Evolutionary conservation across 352 stramenopile species (phyloP).

Genomic region (Thraustochytrium striatum): DNA sequence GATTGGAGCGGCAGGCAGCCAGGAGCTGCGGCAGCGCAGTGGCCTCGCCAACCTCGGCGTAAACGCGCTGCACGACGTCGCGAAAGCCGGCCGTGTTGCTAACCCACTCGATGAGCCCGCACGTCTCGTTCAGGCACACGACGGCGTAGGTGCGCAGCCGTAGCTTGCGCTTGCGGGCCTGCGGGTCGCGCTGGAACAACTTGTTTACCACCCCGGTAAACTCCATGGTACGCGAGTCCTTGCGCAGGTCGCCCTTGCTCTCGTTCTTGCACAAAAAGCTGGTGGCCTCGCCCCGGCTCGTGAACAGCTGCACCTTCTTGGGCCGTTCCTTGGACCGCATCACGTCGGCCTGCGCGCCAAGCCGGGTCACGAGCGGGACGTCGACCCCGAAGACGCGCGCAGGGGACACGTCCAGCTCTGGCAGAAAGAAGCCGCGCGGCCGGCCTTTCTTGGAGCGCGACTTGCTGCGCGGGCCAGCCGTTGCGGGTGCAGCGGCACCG

Average conservation of each 20-base stretch:
- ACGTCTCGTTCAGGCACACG: constrained; percentile 98
- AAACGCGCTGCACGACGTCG: constrained; percentile 27
- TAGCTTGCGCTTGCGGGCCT: constrained; percentile 80
- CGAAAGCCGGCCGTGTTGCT: constrained; percentile 69
- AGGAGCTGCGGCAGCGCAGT: background rate
- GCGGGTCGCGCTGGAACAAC: constrained; percentile 83
- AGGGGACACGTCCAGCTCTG: constrained; percentile 36
- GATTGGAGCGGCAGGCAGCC: constrained; percentile 70
- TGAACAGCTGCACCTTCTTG: constrained; percentile 89
- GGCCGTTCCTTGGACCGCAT: constrained; percentile 98
- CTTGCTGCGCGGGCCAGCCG: background rate
- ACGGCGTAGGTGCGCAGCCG: constrained; percentile 96
- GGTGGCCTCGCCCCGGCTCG: constrained; percentile 66
- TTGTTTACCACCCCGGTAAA: constrained; percentile 99
- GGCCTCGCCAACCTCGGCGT: constrained; percentile 4
- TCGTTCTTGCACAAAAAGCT: constrained; percentile 92
- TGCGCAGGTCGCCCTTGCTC: constrained; percentile 96
- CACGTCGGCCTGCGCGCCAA: constrained; percentile 84
- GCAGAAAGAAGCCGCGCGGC: background rate
- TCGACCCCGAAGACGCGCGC: constrained; percentile 24
- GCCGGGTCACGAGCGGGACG: constrained; percentile 52
- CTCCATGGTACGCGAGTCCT: constrained; percentile 99
- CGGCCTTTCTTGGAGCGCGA: background rate
- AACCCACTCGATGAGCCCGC: constrained; percentile 99
- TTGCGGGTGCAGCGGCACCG: constrained; percentile 10